phyloP scores from a whole-genome alignment of 2,329 filamentous ascomycete genomes.

The Sporothrix inflata region DNA sequence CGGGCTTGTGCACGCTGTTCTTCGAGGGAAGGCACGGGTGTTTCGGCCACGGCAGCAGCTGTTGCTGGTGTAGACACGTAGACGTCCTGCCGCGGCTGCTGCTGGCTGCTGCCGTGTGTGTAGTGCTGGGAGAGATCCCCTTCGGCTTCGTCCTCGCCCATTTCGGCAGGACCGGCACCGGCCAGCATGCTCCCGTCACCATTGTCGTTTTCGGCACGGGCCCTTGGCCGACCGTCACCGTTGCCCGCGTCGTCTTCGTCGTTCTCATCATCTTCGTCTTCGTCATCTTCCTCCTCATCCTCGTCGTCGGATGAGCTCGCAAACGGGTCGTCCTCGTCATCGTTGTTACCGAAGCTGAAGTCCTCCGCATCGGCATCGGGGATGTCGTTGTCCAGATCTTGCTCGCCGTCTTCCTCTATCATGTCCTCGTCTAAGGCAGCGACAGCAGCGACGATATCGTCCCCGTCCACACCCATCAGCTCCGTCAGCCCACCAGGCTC shows the following conservation, averaged over 20 bases:
- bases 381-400: conserved; percentile 74
- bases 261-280: conserved; percentile 42
- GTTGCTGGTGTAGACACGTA: conserved; percentile 7
- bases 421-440: conserved; percentile 50
- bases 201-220: not conserved
- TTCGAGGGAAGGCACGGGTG: conserved; percentile 35
- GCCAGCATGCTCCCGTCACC: conserved; percentile 10
- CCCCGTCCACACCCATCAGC: conserved; percentile 41
- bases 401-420: conserved; percentile 56
- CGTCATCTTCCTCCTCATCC: conserved; percentile 49
- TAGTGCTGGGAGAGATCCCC: not conserved
- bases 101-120: not conserved
- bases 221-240: not conserved
- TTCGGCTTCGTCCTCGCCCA: conserved; percentile 5
- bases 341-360: conserved; percentile 54
- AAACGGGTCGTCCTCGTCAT: conserved; percentile 44
- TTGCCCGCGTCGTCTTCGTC: not conserved
- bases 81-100: conserved; percentile 2
- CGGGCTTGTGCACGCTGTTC: conserved; percentile 46
- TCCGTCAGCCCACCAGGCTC: conserved; percentile 67
- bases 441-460: conserved; percentile 46
- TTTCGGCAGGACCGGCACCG: not conserved
- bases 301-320: conserved; percentile 39
- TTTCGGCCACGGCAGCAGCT: not conserved
- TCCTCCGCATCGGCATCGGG: conserved; percentile 65